Base-by-base conservation (phyloP, 768 basidiomycete species). In the Phylloporus arenicola region DNA sequence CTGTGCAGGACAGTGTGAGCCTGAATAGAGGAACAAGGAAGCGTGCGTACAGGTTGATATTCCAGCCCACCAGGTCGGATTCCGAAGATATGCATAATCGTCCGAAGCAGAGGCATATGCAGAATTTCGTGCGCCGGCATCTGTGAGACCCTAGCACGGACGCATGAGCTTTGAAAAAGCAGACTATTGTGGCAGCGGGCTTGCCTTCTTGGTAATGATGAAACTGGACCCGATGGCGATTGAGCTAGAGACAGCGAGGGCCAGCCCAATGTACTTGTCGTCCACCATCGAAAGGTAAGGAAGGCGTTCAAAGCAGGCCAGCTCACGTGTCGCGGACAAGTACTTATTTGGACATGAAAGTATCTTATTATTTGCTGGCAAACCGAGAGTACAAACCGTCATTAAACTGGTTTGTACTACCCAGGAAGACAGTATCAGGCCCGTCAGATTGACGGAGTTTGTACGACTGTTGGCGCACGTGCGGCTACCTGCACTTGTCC, bases 161-260 rank as follows among this genome's bases (percentile, higher is more conserved):
- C 47, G 1, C n/a, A 22, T 62, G 41, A 52, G 58, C 20, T 45
- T 27, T 51, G 50, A 47, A 58, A 48, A 20, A 11, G 35, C 9
- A 37, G 37, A 24, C 5, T 17, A 39, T 3, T 16, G 16, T n/a
- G n/a, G n/a, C 27, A 19, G 38, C 8, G 6, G 10, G 42, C 71
- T 57, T 45, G 88, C 95, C 86, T 96, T 98, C 81, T 99, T 99
- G 16, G 95, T 99, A 65, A 99, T 95, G 64, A 99, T 96, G 68
- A 93, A 96, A 69, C 92, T 95, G 34, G 87, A 89, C 44, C 96
- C 95, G 58, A 98, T 98, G 51, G 88, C 84, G 22, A 89, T 63
- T 12, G 89, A 88, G 58, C 91, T 82, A 17, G 84, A 83, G 43
- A 98, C 71, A 47, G 96, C 94, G 48, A 99, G 81, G 22, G 82